Base-by-base conservation (phyloP, 129 eudicot genomes). In the Lactuca sativa region DNA sequence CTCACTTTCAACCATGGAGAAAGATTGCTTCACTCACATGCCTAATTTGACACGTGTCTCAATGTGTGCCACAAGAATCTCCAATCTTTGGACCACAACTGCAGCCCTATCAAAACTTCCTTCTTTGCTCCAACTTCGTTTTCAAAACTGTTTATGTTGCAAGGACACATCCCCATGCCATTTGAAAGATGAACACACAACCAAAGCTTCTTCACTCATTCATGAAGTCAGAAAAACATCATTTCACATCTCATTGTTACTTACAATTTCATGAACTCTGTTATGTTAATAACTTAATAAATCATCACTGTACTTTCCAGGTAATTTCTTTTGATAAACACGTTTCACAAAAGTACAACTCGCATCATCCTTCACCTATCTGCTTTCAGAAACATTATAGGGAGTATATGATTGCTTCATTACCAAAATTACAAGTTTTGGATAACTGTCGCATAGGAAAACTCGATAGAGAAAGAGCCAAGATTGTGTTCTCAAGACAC, bases 381-480 rank as follows among this genome's bases (percentile, higher is more conserved):
- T 84, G 90, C 74, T 87, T 76, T 82, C 90, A 84, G 74, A 87
- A 77, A 63, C 83, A 82, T 68, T 84, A 87, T 58, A 70, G 85
- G 54, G 88, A 86, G 49, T 82, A 72, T 67, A 70, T 86, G 84
- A 80, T 83, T 66, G 64, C 81, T 68, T 78, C 85, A 56, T 48
- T 83, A 61, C 83, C 88, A 52, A 59, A 11, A 33, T 75, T 86
- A 65, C 62, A 53, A 73, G 89, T 81, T 11, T 43, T 82, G 70
- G 87, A 90, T 63, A 78, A 86, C 31, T 69, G 82, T 31, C 87
- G 71, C 3, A 77, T 82, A 33, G 78, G 79, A 57, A 66, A 71
- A 32, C 51, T 38, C 12, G 86, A 90, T 49, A 66, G 82, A 47
- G 81, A 81, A 70, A 75, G 70, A 78, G 88, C 92, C 4, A 74